Evolutionary conservation across 1,284 basidiomycete genomes (phyloP).

Genomic region (Erythrobasidium hasegawianum): DNA sequence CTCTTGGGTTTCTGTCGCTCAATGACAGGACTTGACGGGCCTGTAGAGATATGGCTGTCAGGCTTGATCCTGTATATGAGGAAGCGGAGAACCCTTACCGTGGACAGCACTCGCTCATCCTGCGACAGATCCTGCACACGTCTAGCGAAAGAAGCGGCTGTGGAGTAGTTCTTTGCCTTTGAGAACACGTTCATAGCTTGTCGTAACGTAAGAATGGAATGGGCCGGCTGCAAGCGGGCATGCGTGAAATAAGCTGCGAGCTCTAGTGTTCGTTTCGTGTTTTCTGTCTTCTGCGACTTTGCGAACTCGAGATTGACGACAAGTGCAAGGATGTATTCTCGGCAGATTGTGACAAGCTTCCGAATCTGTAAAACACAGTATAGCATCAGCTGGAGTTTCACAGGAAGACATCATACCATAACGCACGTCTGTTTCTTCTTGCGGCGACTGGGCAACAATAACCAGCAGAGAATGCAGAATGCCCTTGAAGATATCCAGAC

Average conservation of each 20-base stretch:
- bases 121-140: conserved; percentile 76
- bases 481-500: conserved; percentile 72
- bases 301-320: conserved; percentile 89
- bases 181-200: conserved; percentile 86
- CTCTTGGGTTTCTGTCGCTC: conserved; percentile 90
- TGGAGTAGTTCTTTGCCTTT: conserved; percentile 89
- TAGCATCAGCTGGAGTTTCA: no score
- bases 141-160: conserved; percentile 86
- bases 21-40: conserved; percentile 87
- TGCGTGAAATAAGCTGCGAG: conserved; percentile 97
- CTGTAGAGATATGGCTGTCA: conserved; percentile 52
- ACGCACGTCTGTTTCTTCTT: conserved; percentile 76
- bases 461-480: conserved; percentile 75
- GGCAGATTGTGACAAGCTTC: conserved; percentile 72
- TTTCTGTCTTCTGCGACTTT: conserved; percentile 71
- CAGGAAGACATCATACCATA: conserved; percentile 5
- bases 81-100: conserved; percentile 57
- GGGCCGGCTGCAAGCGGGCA: conserved; percentile 78
- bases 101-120: conserved; percentile 78
- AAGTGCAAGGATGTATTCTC: conserved; percentile 95
- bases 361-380: no score
- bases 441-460: conserved; percentile 74
- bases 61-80: conserved; percentile 14
- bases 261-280: conserved; percentile 79
- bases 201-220: conserved; percentile 86